Evolutionary conservation across 495 filamentous ascomycete species (phyloP).

Genomic region (Amphirosellinia nigrospora): DNA sequence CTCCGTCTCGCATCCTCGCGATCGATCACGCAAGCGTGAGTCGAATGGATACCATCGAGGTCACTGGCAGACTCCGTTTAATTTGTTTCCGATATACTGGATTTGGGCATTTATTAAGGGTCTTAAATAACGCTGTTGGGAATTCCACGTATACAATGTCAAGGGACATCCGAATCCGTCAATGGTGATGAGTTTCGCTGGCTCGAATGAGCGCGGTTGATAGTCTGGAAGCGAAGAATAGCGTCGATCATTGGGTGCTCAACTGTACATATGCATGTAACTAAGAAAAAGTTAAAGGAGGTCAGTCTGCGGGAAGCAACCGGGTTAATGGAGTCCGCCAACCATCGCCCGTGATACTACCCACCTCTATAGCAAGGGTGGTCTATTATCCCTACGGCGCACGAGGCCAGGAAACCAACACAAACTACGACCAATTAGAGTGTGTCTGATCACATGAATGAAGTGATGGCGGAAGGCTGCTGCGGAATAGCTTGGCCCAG

Average conservation of each 20-base stretch:
- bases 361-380: neutral
- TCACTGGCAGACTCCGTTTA: neutral
- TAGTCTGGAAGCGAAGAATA: neutral
- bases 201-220: neutral
- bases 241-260: neutral
- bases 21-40: neutral
- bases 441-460: neutral
- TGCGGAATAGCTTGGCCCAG: neutral
- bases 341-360: neutral
- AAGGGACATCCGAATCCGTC: no score
- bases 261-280: constrained; percentile 8
- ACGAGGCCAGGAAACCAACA: neutral
- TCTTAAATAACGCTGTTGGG: neutral
- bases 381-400: neutral
- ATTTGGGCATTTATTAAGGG: neutral
- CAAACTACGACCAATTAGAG: neutral
- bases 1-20: neutral
- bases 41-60: neutral
- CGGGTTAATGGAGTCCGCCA: constrained; percentile 21
- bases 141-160: neutral
- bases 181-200: neutral
- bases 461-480: neutral
- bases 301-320: constrained; percentile 10
- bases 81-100: neutral
- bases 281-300: neutral